Conservation (phyloP, 2,329 filamentous ascomycete genomes). For the Fonsecaea pedrosoi region DNA sequence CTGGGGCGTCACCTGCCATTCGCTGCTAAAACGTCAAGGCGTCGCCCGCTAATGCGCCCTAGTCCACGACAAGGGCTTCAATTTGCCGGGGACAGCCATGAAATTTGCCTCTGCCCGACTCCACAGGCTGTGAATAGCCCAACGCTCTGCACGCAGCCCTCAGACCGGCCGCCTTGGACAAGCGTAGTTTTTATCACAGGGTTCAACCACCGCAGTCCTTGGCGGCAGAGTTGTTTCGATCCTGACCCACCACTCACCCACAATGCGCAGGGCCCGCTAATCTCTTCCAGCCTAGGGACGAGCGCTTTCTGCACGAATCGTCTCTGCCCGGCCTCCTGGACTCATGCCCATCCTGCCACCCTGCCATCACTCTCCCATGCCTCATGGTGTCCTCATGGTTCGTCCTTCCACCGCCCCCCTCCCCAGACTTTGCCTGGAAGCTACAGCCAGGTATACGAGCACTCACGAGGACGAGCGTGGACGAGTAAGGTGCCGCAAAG, state of each 20-base stretch:
- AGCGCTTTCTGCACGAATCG: constrained; percentile 34
- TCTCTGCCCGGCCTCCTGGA: constrained; percentile 7
- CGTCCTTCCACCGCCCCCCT: constrained; percentile 14
- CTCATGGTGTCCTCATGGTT: not conserved
- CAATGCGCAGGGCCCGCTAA: constrained; percentile 17
- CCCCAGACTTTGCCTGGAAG: constrained; percentile 16
- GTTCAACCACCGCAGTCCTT: not conserved
- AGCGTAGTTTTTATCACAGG: constrained; percentile 18
- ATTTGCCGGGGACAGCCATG: constrained; percentile 24
- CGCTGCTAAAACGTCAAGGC: constrained; percentile 13
- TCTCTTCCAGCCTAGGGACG: constrained; percentile 25
- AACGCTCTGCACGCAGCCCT: constrained; percentile 1
- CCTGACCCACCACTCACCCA: constrained; percentile 9
- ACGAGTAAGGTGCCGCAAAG: too few species aligned
- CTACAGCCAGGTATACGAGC: constrained; percentile 3
- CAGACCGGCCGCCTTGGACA: not conserved
- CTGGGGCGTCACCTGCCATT: not conserved
- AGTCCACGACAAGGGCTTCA: constrained; percentile 16
- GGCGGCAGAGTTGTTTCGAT: constrained; percentile 9
- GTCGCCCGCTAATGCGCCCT: constrained; percentile 11
- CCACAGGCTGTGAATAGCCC: constrained; percentile 4
- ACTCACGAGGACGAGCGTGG: not conserved
- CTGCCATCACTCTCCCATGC: not conserved
- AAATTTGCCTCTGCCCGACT: constrained; percentile 18
- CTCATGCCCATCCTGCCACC: too few species aligned